Evolutionary conservation across 805 yeast species (phyloP).

Genomic region (Candida boidinii): DNA sequence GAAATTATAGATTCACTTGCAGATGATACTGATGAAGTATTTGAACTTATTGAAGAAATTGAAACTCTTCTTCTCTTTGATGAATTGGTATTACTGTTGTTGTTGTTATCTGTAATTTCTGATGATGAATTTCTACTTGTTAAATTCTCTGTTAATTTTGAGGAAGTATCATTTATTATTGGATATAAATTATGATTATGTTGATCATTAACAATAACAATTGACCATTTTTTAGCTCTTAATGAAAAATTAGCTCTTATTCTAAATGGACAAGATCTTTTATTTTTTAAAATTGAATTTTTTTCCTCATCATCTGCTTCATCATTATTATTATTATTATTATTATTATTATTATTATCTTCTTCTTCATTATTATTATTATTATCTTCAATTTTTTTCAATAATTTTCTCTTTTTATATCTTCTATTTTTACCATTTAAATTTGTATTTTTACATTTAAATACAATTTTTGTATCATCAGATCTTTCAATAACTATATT

Average conservation of each 20-base stretch:
- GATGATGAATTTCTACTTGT: conserved; percentile 1
- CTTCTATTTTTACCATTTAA: too few relatives aligned
- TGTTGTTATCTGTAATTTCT: background rate
- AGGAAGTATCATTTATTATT: background rate
- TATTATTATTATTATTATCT: conserved; percentile 9
- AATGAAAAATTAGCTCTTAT: conserved; percentile 54
- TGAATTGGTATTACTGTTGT: too few relatives aligned
- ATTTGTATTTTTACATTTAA: conserved; percentile 44
- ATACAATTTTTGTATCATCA: conserved; percentile 51
- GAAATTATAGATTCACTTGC: too few relatives aligned
- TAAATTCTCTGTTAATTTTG: too few relatives aligned
- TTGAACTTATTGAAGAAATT: too few relatives aligned
- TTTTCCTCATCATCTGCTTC: conserved; percentile 9
- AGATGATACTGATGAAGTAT: too few relatives aligned
- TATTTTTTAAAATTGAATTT: conserved; percentile 15
- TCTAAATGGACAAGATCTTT: conserved; percentile 47
- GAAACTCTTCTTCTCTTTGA: too few relatives aligned
- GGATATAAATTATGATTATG: conserved; percentile 46
- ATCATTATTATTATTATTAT: conserved; percentile 9
- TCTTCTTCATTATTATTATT: conserved; percentile 7
- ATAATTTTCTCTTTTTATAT: too few relatives aligned
- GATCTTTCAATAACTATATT: conserved; percentile 55
- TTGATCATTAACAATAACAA: conserved; percentile 49
- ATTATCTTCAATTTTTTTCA: too few relatives aligned
- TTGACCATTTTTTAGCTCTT: conserved; percentile 45